Conservation (phyloP, 225 moss, liverwort and hornwort species). For the Physcomitrium patens region DNA sequence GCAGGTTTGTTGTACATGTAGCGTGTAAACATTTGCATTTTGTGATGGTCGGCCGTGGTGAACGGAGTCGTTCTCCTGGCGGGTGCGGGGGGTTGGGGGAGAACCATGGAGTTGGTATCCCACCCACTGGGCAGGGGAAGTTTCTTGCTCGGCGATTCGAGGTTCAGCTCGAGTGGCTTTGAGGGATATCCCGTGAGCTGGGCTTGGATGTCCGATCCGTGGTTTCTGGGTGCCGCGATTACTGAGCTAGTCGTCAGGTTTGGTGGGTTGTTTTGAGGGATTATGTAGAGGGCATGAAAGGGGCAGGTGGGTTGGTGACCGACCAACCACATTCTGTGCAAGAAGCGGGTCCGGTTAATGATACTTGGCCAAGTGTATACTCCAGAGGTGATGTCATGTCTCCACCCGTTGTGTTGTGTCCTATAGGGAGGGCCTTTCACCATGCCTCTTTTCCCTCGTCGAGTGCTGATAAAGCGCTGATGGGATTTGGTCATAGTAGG, state of each 20-base stretch:
- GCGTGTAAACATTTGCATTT: too few relatives aligned
- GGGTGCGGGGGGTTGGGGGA: neutral
- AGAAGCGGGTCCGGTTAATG: constrained; percentile 14
- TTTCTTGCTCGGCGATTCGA: neutral
- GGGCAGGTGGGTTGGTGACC: constrained; percentile 31
- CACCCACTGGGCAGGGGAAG: constrained; percentile 12
- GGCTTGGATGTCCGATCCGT: constrained; percentile 12
- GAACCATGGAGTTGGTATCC: constrained; percentile 5
- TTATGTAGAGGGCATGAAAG: constrained; percentile 22
- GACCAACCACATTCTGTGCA: constrained; percentile 24
- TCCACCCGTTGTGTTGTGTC: constrained; percentile 26
- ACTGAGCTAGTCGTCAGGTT: constrained; percentile 13
- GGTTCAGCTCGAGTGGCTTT: constrained; percentile 16
- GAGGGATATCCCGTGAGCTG: neutral
- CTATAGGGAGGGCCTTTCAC: constrained; percentile 14
- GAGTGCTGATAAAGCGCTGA: neutral
- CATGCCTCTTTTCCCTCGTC: neutral
- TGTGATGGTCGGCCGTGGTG: too few relatives aligned
- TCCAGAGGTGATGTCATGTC: constrained; percentile 23
- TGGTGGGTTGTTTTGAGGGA: constrained; percentile 11
- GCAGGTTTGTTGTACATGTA: too few relatives aligned
- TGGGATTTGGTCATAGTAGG: neutral
- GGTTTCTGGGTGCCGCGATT: constrained; percentile 33
- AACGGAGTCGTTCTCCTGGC: neutral
- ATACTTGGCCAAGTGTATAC: constrained; percentile 22